Evolutionary conservation across 2,329 filamentous ascomycete genomes (phyloP).

Genomic region (Clarireedia homoeocarpa): DNA sequence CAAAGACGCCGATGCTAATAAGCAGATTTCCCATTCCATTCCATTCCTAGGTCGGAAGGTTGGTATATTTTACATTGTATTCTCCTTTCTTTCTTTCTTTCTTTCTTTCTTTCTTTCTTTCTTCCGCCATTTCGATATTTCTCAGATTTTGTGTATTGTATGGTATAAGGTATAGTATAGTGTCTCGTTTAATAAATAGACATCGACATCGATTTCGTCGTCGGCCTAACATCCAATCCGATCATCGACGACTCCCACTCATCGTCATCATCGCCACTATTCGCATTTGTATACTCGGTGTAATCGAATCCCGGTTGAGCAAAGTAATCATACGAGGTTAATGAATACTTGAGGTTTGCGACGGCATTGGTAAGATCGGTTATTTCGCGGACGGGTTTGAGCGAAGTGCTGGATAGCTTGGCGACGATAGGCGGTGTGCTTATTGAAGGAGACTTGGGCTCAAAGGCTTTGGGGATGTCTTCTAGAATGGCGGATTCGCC

Average conservation of each 20-base stretch:
- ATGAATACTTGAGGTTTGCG: slow-evolving; percentile 1
- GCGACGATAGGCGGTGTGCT: background rate
- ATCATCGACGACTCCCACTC: slow-evolving; percentile 10
- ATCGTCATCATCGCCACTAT: slow-evolving; percentile 3
- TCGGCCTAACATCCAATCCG: background rate
- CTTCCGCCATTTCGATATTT: no score
- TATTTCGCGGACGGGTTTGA: background rate
- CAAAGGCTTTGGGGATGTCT: background rate
- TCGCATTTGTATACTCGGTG: background rate
- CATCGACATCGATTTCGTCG: background rate
- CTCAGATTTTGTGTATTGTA: no score
- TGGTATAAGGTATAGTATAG: no score
- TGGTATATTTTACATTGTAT: no score
- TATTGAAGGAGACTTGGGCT: background rate
- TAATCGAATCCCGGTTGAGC: slow-evolving; percentile 2
- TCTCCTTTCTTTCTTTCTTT: no score
- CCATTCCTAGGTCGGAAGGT: no score
- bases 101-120: no score
- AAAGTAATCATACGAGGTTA: slow-evolving; percentile 5
- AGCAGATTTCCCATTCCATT: no score
- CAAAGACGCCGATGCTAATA: no score
- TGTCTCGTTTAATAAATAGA: background rate
- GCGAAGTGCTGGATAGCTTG: background rate
- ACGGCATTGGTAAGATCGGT: background rate
- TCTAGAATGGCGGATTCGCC: background rate